Conservation (phyloP, 345 rosid genomes). For the Ricinus communis region DNA sequence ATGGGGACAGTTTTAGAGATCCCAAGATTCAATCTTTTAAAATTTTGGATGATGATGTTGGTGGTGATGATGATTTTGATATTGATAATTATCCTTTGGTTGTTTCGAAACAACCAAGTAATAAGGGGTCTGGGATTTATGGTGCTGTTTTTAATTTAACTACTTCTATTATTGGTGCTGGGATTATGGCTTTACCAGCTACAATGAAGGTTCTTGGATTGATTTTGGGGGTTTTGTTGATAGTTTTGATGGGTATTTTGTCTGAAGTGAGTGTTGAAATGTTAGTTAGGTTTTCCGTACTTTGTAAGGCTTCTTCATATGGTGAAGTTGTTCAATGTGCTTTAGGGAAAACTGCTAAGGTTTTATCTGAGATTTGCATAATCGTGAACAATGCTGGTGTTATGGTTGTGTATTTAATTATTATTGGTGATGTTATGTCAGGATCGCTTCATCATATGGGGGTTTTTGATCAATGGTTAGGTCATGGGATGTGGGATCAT, state of each 20-base stretch:
- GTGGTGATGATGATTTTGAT: conserved; percentile 41
- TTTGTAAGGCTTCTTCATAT: conserved; percentile 65
- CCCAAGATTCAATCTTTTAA: conserved; percentile 23
- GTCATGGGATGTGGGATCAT: conserved; percentile 93
- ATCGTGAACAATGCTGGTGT: conserved; percentile 92
- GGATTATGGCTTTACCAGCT: conserved; percentile 98
- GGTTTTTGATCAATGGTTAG: conserved; percentile 91
- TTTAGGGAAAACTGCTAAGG: conserved; percentile 78
- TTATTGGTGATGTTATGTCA: conserved; percentile 93
- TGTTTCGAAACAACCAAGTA: conserved; percentile 19
- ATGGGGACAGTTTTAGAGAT: conserved; percentile 33
- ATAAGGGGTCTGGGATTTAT: conserved; percentile 52
- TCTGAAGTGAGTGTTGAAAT: conserved; percentile 90
- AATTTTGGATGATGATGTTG: conserved; percentile 19
- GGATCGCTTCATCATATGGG: conserved; percentile 83
- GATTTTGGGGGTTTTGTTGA: conserved; percentile 60
- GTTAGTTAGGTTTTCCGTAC: conserved; percentile 65
- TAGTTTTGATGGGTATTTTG: conserved; percentile 69
- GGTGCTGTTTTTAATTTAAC: conserved; percentile 96
- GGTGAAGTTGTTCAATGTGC: conserved; percentile 87
- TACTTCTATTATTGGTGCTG: conserved; percentile 89
- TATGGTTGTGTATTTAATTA: conserved; percentile 85
- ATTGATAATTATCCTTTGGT: conserved; percentile 38
- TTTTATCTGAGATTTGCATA: conserved; percentile 83
- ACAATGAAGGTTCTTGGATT: conserved; percentile 92